Evolutionary conservation across 192 early-diverging fungal genomes (phyloP), one percentile per base, ranked within the genome.

Genomic region (Coemansia sp.): DNA sequence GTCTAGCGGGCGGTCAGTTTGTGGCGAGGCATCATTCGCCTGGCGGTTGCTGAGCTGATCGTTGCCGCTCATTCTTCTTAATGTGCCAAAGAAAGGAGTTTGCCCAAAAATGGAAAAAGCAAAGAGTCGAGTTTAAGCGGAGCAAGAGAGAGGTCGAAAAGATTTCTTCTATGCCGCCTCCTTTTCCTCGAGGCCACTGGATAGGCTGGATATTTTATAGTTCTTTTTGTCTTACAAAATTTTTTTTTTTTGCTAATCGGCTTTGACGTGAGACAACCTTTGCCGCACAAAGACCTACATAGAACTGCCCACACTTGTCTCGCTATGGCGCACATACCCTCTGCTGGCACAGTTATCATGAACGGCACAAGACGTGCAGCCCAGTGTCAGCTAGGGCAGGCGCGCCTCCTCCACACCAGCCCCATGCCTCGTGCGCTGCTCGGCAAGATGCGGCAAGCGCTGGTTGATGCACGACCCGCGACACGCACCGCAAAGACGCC

Each of bases 381-480:
- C 4, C 52, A 16, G 26, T n/a, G 25, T 31, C 52, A 28, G 26
- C 13, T 55, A 55, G 52, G 52, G 16, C 52, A 16, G 16, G 14
- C 14, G 14, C 52, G 16, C 52, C 57, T 74, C 52, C 57, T 74
- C 20, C 64, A 68, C 41, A 48, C 52, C 18, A 68, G 52, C 35
- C 34, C 48, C n/a, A 36, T 26, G 20, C 4, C 56, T 9, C 18
- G 56, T 57, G 35, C 58, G 21, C 42, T 67, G 8, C 58, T 76
- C 45, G 28, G 56, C 39, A 64, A 62, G 41, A 57, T 76, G 26
- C 66, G 56, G 9, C 66, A 65, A 28, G 64, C 59, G 28, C 70
- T 76, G 39, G 62, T 47, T n/a, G 63, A 72, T 35, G 67, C 62
- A 41, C 78, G 69, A 31, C 65, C 64, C 12, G 58, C 23, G 20